Evolutionary conservation across 2,329 filamentous ascomycete species (phyloP).

Genomic region (Neofusicoccum cordaticola): DNA sequence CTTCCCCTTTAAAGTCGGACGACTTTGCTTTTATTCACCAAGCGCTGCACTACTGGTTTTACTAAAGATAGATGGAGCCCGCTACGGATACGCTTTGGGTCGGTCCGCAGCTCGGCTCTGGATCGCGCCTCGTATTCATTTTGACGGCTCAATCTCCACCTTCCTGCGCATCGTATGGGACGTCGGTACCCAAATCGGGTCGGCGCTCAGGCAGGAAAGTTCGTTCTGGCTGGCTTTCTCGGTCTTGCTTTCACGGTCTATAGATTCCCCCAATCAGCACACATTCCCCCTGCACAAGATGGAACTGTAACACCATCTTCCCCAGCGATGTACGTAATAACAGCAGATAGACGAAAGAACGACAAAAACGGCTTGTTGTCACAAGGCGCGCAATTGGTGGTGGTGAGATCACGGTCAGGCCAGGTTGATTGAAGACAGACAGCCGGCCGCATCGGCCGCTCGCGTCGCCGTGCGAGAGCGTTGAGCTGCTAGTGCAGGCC

Average conservation of each 20-base stretch:
- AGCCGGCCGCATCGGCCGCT: not conserved
- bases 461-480: constrained; percentile 2
- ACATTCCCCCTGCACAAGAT: not conserved
- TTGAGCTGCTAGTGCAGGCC: not conserved
- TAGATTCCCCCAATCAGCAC: not conserved
- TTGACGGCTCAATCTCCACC: not conserved
- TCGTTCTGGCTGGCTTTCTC: not conserved
- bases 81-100: not conserved
- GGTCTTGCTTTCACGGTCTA: not conserved
- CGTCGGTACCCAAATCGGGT: not conserved
- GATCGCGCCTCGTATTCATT: not conserved
- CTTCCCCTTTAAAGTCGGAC: not conserved
- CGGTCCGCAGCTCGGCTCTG: not conserved
- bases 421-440: not conserved
- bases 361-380: not conserved
- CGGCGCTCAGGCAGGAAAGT: not conserved
- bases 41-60: not conserved
- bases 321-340: not conserved
- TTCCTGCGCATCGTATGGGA: not conserved
- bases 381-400: not conserved
- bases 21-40: not conserved
- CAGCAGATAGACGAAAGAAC: constrained; percentile 5
- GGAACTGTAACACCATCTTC: not conserved
- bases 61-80: not conserved
- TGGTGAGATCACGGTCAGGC: not conserved